Base-by-base conservation (phyloP, 1,284 basidiomycete genomes). In the Erythrobasidium hasegawianum region DNA sequence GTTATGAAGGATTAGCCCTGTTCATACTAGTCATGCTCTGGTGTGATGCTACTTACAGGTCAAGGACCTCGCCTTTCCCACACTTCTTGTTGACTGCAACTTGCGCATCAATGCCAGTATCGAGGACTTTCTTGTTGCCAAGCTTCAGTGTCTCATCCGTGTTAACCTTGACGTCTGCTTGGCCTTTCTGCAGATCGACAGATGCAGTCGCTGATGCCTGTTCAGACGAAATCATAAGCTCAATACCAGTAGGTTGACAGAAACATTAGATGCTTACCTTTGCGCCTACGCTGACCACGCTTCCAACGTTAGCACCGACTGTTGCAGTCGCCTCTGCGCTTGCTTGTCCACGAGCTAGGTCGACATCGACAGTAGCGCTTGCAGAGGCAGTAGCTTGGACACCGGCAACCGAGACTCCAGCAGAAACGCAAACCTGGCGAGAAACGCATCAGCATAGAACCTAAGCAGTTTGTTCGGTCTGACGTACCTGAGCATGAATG, bases 301-400 rank as follows among this genome's bases (percentile, higher is more conserved):
- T 64, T 13, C 38, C 54, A 2, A 57, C 20, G 7, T 64, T 18
- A 14, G 56, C 60, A 13, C 53, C 41, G 16, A 33, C 40, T 40
- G 49, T 64, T n/a, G 62, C 62, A 55, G 40, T 57, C 24, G 62
- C 62, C n/a, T 40, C 53, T 18, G 62, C 54, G 54, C 47, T 43
- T 11, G 39, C 54, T 22, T 64, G 45, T 39, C 62, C 62, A 18
- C 57, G 29, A 10, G 52, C 33, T 8, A 64, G 54, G 29, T 64
- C 53, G 24, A 64, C 39, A 47, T 47, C 43, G 43, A 24, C 43
- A 47, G 43, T 47, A 24, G 43, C 43, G 43, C 43, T 47, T 24
- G 43, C 43, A 14, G 60, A 41, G 22, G 60, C 60, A 33, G 52
- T 57, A 22, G 60, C 60, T 10, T 54, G 52, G 38, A 64, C 54